Evolutionary conservation across 2,329 filamentous ascomycete species (phyloP).

Genomic region (Colletotrichum australisinense): DNA sequence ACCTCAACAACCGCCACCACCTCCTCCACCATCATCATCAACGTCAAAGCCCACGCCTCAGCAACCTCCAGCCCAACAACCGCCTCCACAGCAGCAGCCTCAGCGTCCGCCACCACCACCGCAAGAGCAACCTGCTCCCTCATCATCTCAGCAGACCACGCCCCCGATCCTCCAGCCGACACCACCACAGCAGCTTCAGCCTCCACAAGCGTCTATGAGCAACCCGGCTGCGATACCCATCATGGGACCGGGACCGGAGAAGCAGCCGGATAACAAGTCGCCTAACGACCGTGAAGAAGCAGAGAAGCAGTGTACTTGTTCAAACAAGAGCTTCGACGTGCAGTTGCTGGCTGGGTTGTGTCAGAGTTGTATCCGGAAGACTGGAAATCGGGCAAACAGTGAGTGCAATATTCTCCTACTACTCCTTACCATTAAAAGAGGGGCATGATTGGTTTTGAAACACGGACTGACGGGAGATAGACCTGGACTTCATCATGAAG

Average conservation of each 20-base stretch:
- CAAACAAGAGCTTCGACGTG: slow-evolving; percentile 54
- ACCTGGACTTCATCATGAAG: slow-evolving; percentile 49
- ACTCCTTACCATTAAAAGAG: too few relatives aligned
- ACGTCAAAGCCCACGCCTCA: background rate
- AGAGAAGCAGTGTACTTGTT: slow-evolving; percentile 51
- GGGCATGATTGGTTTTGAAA: too few relatives aligned
- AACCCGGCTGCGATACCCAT: slow-evolving; percentile 33
- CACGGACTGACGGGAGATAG: slow-evolving; percentile 37
- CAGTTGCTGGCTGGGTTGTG: slow-evolving; percentile 50
- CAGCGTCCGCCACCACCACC: background rate
- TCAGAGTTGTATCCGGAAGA: slow-evolving; percentile 49
- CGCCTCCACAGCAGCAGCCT: background rate
- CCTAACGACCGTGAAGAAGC: slow-evolving; percentile 37
- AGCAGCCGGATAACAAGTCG: slow-evolving; percentile 24
- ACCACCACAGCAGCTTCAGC: background rate
- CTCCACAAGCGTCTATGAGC: slow-evolving; percentile 1
- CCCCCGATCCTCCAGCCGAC: background rate
- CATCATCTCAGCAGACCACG: background rate
- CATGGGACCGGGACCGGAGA: slow-evolving; percentile 25
- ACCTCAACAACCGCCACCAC: background rate
- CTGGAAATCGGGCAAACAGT: slow-evolving; percentile 46
- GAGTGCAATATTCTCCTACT: slow-evolving; percentile 33
- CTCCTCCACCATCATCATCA: background rate
- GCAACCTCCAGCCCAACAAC: background rate
- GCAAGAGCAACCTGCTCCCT: background rate